Conservation (phyloP, 1,139 yeast species). For the Saccharomyces pastorianus region DNA sequence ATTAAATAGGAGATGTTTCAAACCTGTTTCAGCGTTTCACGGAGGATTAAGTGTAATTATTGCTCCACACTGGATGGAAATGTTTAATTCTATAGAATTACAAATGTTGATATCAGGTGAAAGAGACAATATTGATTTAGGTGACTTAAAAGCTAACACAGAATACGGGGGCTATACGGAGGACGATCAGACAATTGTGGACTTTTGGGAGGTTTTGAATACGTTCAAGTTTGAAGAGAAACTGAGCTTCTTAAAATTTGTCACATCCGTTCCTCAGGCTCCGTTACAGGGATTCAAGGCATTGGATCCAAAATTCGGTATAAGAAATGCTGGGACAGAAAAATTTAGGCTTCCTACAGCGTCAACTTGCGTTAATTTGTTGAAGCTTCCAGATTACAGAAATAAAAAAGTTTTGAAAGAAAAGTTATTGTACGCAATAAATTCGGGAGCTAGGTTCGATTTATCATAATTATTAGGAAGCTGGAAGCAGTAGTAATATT, state of each 20-base stretch:
- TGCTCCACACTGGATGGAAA: conserved; percentile 64
- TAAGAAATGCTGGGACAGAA: conserved; percentile 56
- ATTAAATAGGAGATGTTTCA: conserved; percentile 51
- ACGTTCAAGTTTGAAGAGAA: conserved; percentile 60
- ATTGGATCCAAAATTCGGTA: conserved; percentile 72
- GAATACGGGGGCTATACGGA: conserved; percentile 60
- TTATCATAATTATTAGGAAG: conserved; percentile 38
- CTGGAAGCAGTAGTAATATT: not conserved
- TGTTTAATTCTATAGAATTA: conserved; percentile 78
- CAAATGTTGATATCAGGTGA: conserved; percentile 86
- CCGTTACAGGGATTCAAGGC: conserved; percentile 81
- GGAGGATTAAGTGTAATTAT: conserved; percentile 66
- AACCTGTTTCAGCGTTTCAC: conserved; percentile 58
- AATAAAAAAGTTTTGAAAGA: conserved; percentile 48
- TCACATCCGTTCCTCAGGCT: conserved; percentile 84
- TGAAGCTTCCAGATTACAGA: conserved; percentile 76
- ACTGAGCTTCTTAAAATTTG: conserved; percentile 66
- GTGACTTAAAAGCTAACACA: conserved; percentile 57
- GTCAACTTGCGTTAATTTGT: conserved; percentile 81
- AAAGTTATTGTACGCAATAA: conserved; percentile 69
- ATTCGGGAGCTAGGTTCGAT: conserved; percentile 80
- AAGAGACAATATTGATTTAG: conserved; percentile 54
- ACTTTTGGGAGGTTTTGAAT: conserved; percentile 69
- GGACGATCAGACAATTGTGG: conserved; percentile 47
- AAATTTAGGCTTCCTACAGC: conserved; percentile 73